Evolutionary conservation across 805 yeast species (phyloP).

Genomic region (Schwanniomyces vanrijiae): DNA sequence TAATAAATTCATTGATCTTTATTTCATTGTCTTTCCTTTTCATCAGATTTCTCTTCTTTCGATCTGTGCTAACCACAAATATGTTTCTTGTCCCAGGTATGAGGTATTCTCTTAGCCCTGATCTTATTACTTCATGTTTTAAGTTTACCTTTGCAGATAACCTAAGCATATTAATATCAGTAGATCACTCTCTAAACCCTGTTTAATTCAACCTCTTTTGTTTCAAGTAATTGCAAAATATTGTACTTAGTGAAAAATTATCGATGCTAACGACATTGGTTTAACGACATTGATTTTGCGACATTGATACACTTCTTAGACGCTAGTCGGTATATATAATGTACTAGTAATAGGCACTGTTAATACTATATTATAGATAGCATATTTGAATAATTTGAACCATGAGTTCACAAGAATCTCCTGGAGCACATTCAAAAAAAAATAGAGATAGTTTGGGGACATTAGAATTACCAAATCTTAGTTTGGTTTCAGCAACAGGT

Average conservation of each 20-base stretch:
- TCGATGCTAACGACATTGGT: background rate
- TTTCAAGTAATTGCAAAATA: background rate
- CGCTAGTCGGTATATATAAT: background rate
- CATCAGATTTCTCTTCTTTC: slow-evolving; percentile 2
- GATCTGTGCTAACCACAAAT: slow-evolving; percentile 10
- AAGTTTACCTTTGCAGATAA: background rate
- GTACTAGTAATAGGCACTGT: background rate
- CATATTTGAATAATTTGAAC: background rate
- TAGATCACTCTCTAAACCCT: background rate
- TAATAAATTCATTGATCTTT: slow-evolving; percentile 15
- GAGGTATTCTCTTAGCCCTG: background rate
- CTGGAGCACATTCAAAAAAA: slow-evolving; percentile 16
- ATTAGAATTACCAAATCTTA: slow-evolving; percentile 17
- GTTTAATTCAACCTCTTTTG: background rate
- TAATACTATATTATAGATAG: background rate
- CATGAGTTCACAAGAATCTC: slow-evolving; percentile 13
- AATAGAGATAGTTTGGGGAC: slow-evolving; percentile 15
- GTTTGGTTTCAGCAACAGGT: slow-evolving; percentile 23
- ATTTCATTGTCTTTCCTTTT: slow-evolving; percentile 2
- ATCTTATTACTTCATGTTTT: background rate
- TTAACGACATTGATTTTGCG: background rate
- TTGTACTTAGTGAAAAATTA: background rate
- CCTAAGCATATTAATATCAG: background rate
- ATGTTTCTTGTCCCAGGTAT: slow-evolving; percentile 4
- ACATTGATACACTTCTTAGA: background rate